Conservation (phyloP, 495 filamentous ascomycete species). For the Penicillium macrosclerotiorum region DNA sequence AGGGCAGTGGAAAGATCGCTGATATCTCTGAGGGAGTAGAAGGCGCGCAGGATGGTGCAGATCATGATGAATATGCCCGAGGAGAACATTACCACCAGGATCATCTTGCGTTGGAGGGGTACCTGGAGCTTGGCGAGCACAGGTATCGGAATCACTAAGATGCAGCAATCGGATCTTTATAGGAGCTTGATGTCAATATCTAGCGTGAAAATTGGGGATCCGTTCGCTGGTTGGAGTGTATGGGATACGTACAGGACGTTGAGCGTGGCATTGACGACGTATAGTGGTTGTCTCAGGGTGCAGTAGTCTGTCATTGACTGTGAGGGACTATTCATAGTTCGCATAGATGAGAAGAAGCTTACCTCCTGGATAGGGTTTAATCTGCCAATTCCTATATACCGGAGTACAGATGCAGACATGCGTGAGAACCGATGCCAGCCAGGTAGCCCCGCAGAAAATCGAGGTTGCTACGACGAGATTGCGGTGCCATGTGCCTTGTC, state of each 20-base stretch:
- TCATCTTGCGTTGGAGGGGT: conserved; percentile 20
- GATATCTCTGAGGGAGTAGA: conserved; percentile 24
- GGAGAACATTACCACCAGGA: conserved; percentile 21
- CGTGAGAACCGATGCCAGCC: conserved; percentile 42
- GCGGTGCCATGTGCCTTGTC: conserved; percentile 18
- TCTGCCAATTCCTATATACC: conserved; percentile 48
- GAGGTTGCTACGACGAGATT: conserved; percentile 12
- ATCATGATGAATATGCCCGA: conserved; percentile 33
- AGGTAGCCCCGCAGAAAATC: conserved; percentile 41
- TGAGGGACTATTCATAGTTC: background rate
- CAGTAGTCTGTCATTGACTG: conserved; percentile 21
- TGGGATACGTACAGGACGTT: conserved; percentile 18
- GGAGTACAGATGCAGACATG: conserved; percentile 47
- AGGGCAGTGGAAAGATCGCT: conserved; percentile 16
- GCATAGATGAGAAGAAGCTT: background rate
- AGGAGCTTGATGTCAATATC: conserved; percentile 4
- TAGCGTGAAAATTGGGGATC: background rate
- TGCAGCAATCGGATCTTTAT: conserved; percentile 17
- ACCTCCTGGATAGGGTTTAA: conserved; percentile 47
- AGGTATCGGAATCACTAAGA: conserved; percentile 22
- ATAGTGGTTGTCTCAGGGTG: conserved; percentile 20
- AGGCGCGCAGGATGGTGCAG: conserved; percentile 22
- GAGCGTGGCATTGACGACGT: conserved; percentile 19
- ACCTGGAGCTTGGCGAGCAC: conserved; percentile 26
- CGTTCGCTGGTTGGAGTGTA: background rate